phyloP scores from a whole-genome alignment of 495 filamentous ascomycete genomes.

The Astrocystis sublimbata region DNA sequence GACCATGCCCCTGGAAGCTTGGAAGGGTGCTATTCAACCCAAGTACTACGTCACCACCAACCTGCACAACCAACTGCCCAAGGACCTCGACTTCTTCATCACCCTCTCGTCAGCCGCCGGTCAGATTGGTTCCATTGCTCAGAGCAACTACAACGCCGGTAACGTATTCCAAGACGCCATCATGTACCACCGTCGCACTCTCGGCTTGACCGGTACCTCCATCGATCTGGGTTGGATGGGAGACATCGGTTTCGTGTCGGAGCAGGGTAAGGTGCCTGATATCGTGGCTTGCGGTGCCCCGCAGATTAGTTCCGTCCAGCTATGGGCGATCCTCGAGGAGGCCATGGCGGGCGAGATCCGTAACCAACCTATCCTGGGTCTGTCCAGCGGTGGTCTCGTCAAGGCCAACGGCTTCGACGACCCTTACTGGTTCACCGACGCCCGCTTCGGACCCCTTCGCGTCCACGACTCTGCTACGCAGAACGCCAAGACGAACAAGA shows the following conservation, averaged over 20 bases:
- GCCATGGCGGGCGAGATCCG: constrained; percentile 26
- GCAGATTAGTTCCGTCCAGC: constrained; percentile 24
- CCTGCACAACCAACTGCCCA: constrained; percentile 47
- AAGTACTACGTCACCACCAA: constrained; percentile 51
- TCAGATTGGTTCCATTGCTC: constrained; percentile 48
- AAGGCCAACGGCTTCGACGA: constrained; percentile 36
- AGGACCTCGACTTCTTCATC: constrained; percentile 63
- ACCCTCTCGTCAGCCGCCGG: constrained; percentile 57
- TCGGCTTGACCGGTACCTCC: constrained; percentile 39
- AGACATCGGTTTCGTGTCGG: constrained; percentile 34
- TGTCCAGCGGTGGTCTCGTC: constrained; percentile 31
- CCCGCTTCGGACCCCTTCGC: constrained; percentile 45
- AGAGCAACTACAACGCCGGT: constrained; percentile 53
- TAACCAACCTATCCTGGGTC: constrained; percentile 30
- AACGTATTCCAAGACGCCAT: constrained; percentile 57
- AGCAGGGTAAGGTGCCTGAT: constrained; percentile 31
- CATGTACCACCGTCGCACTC: constrained; percentile 36
- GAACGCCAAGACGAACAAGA: constrained; percentile 17
- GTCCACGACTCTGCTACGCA: constrained; percentile 31
- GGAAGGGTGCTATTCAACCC: constrained; percentile 40
- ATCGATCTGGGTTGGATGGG: constrained; percentile 50
- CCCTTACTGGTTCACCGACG: constrained; percentile 48
- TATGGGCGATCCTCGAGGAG: constrained; percentile 26
- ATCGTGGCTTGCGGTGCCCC: constrained; percentile 29
- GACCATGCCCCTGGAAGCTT: constrained; percentile 47